Evolutionary conservation across 352 stramenopile species (phyloP), one percentile per base, ranked within the genome.

Genomic region (Thalassiosira mediterranea): DNA sequence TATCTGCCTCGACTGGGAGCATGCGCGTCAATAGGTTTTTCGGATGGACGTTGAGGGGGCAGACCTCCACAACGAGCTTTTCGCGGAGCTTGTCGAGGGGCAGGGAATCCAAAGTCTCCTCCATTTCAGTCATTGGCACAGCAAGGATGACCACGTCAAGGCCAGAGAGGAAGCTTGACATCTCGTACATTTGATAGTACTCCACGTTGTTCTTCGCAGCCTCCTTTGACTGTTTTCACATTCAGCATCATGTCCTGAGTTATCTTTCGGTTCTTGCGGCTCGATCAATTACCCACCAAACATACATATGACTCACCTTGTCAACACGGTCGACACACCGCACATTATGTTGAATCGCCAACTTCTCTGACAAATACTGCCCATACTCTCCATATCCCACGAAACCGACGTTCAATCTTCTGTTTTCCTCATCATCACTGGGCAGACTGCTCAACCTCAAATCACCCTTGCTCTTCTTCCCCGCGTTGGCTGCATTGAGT

Each of bases 301-400:
- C 54, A 40, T 31, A 13, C 4, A 42, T 19, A 66, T 13, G 5
- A 82, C 82, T 61, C 54, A 89, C 85, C 85, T 86, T 90, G 64
- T 92, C 87, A 26, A 75, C 61, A 51, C 65, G 51, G 72, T 92
- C 85, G 32, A 92, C 83, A 56, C 83, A 89, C 17, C 72, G 72
- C 28, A 92, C 69, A 31, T 72, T 63, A 69, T 93, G 81, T 25
- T 85, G 74, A 17, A 59, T n/a, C 17, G 64, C 91, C 77, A 95
- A 82, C n/a, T 91, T 96, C 71, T 96, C 93, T 31, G 95, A 93
- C 38, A 98, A 85, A 86, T 98, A 98, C 80, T 98, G 95, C n/a
- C 95, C 96, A 84, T 98, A 98, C 53, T 96, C 93, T 15, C 96
- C 95, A 83, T 98, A 98, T 11, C 96, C 96, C 61, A 98, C 91